Percentiles rank a stretch among this genome's conserved stretches.
Conservation (phyloP, 176 grass and related monocot genomes). For the Puya raimondii region DNA sequence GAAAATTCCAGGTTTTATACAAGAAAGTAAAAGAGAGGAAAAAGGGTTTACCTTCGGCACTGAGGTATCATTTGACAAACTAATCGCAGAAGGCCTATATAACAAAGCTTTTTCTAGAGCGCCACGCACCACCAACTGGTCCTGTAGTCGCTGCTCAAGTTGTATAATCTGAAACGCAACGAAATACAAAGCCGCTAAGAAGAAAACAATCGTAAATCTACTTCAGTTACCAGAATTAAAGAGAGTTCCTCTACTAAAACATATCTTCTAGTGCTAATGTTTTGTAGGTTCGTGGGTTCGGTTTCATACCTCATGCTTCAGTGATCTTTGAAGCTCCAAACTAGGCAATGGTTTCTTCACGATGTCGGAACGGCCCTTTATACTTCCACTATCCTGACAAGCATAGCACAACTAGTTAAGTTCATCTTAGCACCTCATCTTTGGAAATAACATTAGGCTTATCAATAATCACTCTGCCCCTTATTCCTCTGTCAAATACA, state of each 20-base stretch:
- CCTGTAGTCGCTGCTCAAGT: conserved; percentile 75
- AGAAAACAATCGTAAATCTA: background rate
- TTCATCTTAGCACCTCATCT: background rate
- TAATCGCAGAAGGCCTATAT: conserved; percentile 37
- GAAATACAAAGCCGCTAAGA: background rate
- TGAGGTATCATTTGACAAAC: conserved; percentile 47
- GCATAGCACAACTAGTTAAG: conserved; percentile 8
- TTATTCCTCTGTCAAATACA: too few relatives aligned
- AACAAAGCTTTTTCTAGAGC: conserved; percentile 71
- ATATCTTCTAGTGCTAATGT: conserved; percentile 4
- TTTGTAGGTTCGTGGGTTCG: background rate
- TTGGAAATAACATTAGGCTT: background rate
- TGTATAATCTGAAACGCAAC: conserved; percentile 45
- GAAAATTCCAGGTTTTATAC: too few relatives aligned
- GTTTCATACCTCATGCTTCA: conserved; percentile 69
- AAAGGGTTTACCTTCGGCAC: conserved; percentile 54
- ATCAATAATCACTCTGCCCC: background rate
- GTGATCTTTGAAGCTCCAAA: conserved; percentile 37
- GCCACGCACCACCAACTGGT: conserved; percentile 61
- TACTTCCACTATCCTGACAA: conserved; percentile 45
- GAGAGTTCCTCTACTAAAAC: background rate
- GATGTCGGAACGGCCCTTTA: conserved; percentile 21
- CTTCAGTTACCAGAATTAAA: too few relatives aligned
- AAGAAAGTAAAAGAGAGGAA: background rate
- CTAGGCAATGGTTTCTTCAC: conserved; percentile 29